Conservation (phyloP, 257 asterid genomes). For the Solanum chilense region DNA sequence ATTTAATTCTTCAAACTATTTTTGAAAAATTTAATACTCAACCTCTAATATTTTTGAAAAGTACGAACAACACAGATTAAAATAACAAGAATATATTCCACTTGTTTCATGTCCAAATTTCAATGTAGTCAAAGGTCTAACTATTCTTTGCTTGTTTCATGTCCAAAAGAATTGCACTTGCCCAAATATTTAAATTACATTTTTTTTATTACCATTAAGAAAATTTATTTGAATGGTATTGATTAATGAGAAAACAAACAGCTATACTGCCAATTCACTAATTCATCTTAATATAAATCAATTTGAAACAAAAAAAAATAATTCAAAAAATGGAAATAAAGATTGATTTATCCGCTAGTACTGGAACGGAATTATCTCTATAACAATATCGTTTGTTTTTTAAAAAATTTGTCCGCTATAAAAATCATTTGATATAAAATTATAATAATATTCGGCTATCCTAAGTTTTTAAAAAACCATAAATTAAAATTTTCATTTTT, state of each 20-base stretch:
- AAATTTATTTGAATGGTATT: not conserved
- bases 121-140: not conserved
- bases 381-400: not conserved
- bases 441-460: not conserved
- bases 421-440: too few relatives aligned
- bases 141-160: not conserved
- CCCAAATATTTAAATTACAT: not conserved
- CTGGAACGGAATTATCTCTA: not conserved
- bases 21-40: fast-evolving
- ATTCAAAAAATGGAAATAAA: not conserved
- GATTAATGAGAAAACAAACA: not conserved
- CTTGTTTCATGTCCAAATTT: too few relatives aligned
- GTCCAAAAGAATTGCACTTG: not conserved
- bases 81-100: too few relatives aligned
- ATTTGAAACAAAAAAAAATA: not conserved
- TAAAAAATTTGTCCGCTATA: too few relatives aligned
- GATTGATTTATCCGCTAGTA: not conserved
- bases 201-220: not conserved
- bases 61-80: fast-evolving
- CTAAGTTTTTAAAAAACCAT: too few relatives aligned
- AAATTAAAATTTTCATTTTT: too few relatives aligned
- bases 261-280: not conserved
- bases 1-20: fast-evolving
- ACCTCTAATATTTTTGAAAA: too few relatives aligned
- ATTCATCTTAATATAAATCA: not conserved